These are phyloP conservation scores for Euphorbia tirucalli DNA, from an alignment of 345 rosid species.

Conservation along the genomic window DNA sequence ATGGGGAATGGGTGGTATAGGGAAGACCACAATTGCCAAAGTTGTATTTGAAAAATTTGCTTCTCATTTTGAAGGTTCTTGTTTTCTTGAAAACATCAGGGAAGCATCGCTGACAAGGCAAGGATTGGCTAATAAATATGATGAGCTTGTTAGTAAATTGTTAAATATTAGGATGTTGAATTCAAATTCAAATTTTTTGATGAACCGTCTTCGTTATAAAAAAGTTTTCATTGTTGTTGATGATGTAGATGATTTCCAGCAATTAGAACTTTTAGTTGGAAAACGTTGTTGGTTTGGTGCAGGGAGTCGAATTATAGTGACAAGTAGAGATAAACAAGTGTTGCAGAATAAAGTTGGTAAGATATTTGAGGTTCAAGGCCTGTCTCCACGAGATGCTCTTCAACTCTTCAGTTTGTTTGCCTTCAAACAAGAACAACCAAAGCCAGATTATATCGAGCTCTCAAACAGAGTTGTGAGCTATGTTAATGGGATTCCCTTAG, in stretches of 20 bases:
- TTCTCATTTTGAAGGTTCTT: neutral
- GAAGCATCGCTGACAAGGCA: neutral
- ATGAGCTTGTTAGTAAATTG: neutral
- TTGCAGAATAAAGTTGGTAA: neutral
- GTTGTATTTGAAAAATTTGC: neutral
- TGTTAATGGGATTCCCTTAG: slow-evolving; percentile 1
- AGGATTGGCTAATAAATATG: neutral
- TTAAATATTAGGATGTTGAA: neutral
- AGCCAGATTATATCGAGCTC: neutral
- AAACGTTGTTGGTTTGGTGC: slow-evolving; percentile 2
- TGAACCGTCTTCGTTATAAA: neutral
- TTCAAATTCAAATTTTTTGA: no score
- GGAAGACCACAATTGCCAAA: slow-evolving; percentile 1
- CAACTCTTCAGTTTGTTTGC: neutral
- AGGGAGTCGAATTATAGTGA: no score
- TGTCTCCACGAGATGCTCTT: neutral
- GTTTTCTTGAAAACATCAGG: slow-evolving; percentile 5
- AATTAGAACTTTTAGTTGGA: neutral
- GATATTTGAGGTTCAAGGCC: neutral
- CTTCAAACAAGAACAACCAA: neutral
- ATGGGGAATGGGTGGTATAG: slow-evolving; percentile 12
- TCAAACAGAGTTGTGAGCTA: neutral
- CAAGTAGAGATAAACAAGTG: neutral
- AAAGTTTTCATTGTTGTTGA: slow-evolving; percentile 6
- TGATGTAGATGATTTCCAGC: neutral